Evolutionary conservation across 345 rosid species (phyloP).

Genomic region (Microcos paniculata): DNA sequence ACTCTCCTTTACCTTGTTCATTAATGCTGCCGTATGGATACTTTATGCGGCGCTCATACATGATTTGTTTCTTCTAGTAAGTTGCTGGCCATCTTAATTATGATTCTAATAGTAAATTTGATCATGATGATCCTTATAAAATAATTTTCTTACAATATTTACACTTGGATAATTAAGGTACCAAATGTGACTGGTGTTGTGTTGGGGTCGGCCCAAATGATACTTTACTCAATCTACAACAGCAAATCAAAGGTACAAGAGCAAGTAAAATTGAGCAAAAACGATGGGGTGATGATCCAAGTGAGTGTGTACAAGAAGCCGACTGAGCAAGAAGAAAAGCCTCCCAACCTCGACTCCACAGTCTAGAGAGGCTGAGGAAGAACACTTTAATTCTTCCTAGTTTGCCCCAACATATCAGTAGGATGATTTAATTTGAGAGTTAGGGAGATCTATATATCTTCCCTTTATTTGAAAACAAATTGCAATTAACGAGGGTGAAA

Average conservation of each 20-base stretch:
- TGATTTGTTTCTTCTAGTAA: conserved; percentile 40
- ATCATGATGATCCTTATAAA: too few species aligned
- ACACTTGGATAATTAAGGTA: conserved; percentile 33
- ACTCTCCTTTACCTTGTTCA: conserved; percentile 39
- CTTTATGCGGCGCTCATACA: conserved; percentile 28
- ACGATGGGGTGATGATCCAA: neutral
- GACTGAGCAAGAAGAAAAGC: neutral
- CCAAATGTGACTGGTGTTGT: conserved; percentile 45
- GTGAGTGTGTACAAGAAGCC: neutral
- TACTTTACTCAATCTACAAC: conserved; percentile 38
- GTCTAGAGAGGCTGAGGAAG: neutral
- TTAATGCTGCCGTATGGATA: conserved; percentile 36
- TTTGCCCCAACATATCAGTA: neutral
- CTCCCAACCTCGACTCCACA: neutral
- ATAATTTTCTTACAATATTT: too few species aligned
- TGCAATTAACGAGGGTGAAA: too few species aligned
- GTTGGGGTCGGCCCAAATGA: conserved; percentile 43
- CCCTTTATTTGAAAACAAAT: too few species aligned
- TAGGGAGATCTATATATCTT: neutral
- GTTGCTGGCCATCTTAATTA: neutral
- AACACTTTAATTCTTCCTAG: neutral
- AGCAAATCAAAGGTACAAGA: conserved; percentile 15
- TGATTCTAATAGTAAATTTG: too few species aligned
- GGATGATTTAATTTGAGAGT: neutral
- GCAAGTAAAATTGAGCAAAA: neutral